Evolutionary conservation across 148 eudicot genomes (phyloP), one percentile per base, ranked within the genome.

Genomic region (Silene latifolia): DNA sequence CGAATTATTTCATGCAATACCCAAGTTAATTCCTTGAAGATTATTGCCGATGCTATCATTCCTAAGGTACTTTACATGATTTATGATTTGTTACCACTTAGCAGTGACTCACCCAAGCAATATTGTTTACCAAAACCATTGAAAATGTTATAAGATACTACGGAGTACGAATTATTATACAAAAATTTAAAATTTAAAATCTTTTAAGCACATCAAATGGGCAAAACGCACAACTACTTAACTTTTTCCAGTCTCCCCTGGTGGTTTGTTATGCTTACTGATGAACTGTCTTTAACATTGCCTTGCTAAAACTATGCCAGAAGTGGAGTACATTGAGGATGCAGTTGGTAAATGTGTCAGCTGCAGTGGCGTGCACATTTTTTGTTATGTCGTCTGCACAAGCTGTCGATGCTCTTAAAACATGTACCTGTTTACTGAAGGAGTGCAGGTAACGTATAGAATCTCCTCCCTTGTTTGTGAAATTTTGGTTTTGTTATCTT

Each of bases 341-440:
- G 59, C 89, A 86, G 73, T 39, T 85, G 6, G 23, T 83, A 17
- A 85, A 85, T 76, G 78, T 89, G 48, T 87, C 91, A 44, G 81
- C 85, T 27, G 76, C 85, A 76, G 59, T 88, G 72, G 87, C 88
- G 25, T 86, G 89, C 70, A 74, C 88, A 8, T 85, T 95, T 76
- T 70, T 90, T 74, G 78, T 88, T 73, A 84, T 86, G 85, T 93
- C 99, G 69, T 80, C 86, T 51, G 99, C 96, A 67, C 87, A 92
- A 82, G 99, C 99, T 62, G 91, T 86, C 56, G 99, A 95, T 85
- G 94, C 97, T 71, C 91, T 95, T 73, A 92, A 90, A 82, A 92
- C 97, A 29, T 90, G 93, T 86, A 29, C 92, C 74, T 95, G 99
- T 84, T 92, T 95, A 77, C 80, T 95, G 67, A 95, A 90, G 76